These are phyloP conservation scores for Rhinocladiella mackenziei DNA, from an alignment of 2,329 filamentous ascomycete species.

Conservation along the genomic window DNA sequence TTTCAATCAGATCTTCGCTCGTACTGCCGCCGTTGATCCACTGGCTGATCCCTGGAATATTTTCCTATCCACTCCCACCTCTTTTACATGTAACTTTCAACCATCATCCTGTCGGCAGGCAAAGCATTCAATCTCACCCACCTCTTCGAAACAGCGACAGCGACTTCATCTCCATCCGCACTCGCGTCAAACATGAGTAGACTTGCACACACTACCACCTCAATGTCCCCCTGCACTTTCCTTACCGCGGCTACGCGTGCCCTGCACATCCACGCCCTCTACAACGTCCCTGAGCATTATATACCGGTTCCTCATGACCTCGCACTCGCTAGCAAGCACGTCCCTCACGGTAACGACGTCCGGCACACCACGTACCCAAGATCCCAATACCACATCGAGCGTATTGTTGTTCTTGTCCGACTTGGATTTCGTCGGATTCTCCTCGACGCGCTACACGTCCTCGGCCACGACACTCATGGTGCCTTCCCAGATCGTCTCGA, in stretches of 20 bases:
- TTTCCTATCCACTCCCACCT: conserved; percentile 19
- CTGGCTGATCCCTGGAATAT: conserved; percentile 21
- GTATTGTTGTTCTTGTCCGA: conserved; percentile 2
- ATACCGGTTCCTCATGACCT: conserved; percentile 16
- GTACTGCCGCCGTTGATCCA: not conserved
- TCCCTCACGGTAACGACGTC: not conserved
- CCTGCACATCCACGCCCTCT: conserved; percentile 8
- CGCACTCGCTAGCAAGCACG: conserved; percentile 2
- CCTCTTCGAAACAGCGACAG: conserved; percentile 36
- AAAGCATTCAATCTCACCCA: conserved; percentile 32
- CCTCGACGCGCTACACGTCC: conserved; percentile 21
- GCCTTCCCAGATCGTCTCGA: no score
- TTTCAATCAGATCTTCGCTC: conserved; percentile 13
- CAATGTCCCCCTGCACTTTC: conserved; percentile 18
- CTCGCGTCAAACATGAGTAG: conserved; percentile 40
- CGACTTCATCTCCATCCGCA: conserved; percentile 35
- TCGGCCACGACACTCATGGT: no score
- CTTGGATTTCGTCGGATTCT: no score
- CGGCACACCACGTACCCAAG: conserved; percentile 13
- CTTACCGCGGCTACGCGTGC: conserved; percentile 18
- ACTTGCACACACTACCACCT: conserved; percentile 33
- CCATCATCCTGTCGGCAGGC: conserved; percentile 7
- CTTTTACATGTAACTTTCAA: conserved; percentile 1
- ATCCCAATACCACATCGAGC: conserved; percentile 14
- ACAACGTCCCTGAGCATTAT: conserved; percentile 7